phyloP scores from a whole-genome alignment of 768 basidiomycete species.

The Lactifluus echinatus region DNA sequence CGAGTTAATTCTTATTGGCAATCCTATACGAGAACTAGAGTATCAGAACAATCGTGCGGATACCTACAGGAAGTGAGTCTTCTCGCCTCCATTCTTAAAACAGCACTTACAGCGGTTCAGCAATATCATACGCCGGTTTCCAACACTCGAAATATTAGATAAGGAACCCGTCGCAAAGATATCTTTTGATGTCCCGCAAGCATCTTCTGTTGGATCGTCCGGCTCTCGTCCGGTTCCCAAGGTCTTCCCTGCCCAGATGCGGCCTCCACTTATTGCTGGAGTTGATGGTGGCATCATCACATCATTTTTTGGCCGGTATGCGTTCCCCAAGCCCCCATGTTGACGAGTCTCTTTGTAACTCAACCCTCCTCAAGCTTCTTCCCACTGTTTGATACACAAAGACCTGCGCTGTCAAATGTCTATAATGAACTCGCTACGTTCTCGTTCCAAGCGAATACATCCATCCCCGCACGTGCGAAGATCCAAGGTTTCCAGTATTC shows the following conservation, averaged over 20 bases:
- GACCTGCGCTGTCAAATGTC: conserved; percentile 54
- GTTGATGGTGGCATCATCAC: conserved; percentile 61
- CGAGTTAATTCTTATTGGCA: conserved; percentile 67
- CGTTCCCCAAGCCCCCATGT: conserved; percentile 8
- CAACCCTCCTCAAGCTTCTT: conserved; percentile 60
- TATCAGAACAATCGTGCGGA: conserved; percentile 47
- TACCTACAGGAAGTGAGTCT: conserved; percentile 58
- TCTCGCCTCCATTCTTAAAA: background rate
- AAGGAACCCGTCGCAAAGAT: conserved; percentile 72
- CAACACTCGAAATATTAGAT: conserved; percentile 77
- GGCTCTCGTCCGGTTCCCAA: conserved; percentile 44
- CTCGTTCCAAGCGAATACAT: conserved; percentile 80
- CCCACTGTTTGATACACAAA: conserved; percentile 70
- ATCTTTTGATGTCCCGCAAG: conserved; percentile 63
- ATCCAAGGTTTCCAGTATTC: conserved; percentile 58
- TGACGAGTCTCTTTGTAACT: background rate
- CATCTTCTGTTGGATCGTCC: conserved; percentile 35
- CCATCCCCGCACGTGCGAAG: conserved; percentile 70
- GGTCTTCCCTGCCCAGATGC: conserved; percentile 75
- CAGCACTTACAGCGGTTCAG: conserved; percentile 32
- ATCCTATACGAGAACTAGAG: conserved; percentile 62
- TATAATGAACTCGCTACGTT: conserved; percentile 88
- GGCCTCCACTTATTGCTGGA: conserved; percentile 63
- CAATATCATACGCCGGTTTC: conserved; percentile 73
- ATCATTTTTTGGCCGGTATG: conserved; percentile 71